Percentiles rank a stretch among this genome's conserved stretches.
Evolutionary conservation across 2,329 filamentous ascomycete species (phyloP).

Genomic region (Apiospora malaysiana): DNA sequence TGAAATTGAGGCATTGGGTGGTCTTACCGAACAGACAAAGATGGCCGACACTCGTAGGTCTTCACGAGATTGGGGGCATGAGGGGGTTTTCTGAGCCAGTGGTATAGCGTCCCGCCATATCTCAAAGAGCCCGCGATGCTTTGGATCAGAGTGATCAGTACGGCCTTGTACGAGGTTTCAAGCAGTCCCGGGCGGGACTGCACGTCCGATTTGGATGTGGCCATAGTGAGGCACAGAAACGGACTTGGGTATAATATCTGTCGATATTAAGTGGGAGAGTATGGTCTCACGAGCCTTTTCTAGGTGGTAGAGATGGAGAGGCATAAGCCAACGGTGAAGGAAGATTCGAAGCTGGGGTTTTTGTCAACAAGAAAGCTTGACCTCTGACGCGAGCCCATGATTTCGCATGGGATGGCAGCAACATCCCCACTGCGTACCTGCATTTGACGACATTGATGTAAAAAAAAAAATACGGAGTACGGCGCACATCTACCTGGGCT

Average conservation of each 20-base stretch:
- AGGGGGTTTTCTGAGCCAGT: constrained; percentile 20
- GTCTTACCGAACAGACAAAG: constrained; percentile 41
- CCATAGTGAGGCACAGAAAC: not conserved
- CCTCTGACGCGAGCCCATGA: not conserved
- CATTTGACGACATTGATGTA: not conserved
- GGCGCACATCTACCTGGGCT: not conserved
- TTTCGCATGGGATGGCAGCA: constrained; percentile 13
- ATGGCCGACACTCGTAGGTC: constrained; percentile 41
- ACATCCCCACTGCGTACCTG: constrained; percentile 9
- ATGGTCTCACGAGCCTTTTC: not conserved
- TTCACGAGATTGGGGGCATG: constrained; percentile 42
- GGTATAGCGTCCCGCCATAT: constrained; percentile 36
- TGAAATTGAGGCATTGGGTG: not conserved
- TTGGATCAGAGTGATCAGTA: constrained; percentile 5
- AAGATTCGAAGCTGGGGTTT: not conserved
- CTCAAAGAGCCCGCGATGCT: constrained; percentile 23
- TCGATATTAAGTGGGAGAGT: not conserved
- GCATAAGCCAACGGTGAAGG: not conserved
- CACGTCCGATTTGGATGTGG: not conserved
- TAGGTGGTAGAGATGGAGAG: not conserved
- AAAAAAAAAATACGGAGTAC: not conserved
- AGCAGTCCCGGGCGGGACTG: not conserved
- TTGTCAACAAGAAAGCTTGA: not conserved
- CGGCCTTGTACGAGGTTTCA: not conserved
- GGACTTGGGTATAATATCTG: not conserved